These are phyloP conservation scores for Setaria viridis DNA, from an alignment of 202 grass and related monocot species.

Conservation along the genomic window DNA sequence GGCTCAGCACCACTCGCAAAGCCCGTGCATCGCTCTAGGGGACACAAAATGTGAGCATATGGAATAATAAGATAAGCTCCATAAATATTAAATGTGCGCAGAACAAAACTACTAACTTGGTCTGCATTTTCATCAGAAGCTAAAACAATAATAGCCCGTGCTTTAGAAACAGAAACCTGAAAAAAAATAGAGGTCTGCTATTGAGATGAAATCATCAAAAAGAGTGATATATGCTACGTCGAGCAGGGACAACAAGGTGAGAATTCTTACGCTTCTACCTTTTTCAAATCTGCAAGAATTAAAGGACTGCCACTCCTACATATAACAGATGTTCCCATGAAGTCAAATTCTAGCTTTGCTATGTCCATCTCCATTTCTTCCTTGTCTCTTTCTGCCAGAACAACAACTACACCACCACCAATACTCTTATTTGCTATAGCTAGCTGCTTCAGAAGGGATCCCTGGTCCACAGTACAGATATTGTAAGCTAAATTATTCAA, in stretches of 20 bases:
- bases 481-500: conserved; percentile 6
- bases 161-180: conserved; percentile 99
- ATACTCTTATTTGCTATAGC: conserved; percentile 99
- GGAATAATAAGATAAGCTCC: conserved; percentile 28
- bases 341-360: conserved; percentile 94
- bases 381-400: conserved; percentile 97
- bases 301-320: conserved; percentile 96
- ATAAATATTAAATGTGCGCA: conserved; percentile 7
- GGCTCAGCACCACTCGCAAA: conserved; percentile 91
- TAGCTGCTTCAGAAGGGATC: conserved; percentile 95
- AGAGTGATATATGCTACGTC: neutral
- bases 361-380: conserved; percentile 99
- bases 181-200: conserved; percentile 19
- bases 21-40: conserved; percentile 90
- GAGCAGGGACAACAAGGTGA: conserved; percentile 24
- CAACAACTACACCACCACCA: conserved; percentile 94
- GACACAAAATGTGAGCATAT: conserved; percentile 43
- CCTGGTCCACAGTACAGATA: conserved; percentile 60
- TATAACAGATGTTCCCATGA: conserved; percentile 99
- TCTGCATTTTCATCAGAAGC: conserved; percentile 99
- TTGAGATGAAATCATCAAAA: conserved; percentile 34
- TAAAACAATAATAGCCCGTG: conserved; percentile 94
- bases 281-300: conserved; percentile 95
- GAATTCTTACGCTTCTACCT: conserved; percentile 53
- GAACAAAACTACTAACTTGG: conserved; percentile 77